A percentile compares a stretch with the other conserved stretches of the same genome.
Evolutionary conservation across 2,329 filamentous ascomycete genomes (phyloP).

Genomic region (Ramularia collo-cygni): DNA sequence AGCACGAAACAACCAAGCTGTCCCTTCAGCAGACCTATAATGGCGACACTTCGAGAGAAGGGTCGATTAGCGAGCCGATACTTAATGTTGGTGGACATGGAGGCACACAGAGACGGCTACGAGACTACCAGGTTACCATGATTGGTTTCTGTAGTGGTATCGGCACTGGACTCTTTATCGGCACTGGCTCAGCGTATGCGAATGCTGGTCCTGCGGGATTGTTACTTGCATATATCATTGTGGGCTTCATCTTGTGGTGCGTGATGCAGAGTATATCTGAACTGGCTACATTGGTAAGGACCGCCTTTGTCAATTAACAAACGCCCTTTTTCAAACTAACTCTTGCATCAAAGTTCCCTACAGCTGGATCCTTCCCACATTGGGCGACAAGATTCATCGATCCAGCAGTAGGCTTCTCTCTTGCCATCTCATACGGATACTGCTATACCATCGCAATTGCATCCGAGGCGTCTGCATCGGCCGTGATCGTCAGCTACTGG

Average conservation of each 20-base stretch:
- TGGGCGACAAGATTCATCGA: constrained; percentile 28
- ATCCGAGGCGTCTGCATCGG: constrained; percentile 24
- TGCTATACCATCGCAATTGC: constrained; percentile 21
- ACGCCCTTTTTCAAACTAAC: constrained; percentile 1
- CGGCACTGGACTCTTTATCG: constrained; percentile 49
- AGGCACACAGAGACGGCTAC: constrained; percentile 14
- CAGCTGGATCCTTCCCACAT: constrained; percentile 27
- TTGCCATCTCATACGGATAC: constrained; percentile 31
- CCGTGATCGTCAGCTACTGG: constrained; percentile 21
- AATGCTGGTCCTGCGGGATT: constrained; percentile 43
- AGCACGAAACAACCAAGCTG: too few relatives aligned
- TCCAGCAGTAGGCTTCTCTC: constrained; percentile 29
- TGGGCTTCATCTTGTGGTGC: constrained; percentile 26
- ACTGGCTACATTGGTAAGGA: constrained; percentile 16
- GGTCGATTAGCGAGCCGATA: not conserved
- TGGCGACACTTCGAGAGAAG: too few relatives aligned
- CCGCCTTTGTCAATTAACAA: not conserved
- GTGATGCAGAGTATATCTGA: constrained; percentile 29
- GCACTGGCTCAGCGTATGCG: constrained; percentile 41
- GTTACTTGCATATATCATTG: constrained; percentile 38
- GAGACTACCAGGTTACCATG: constrained; percentile 18
- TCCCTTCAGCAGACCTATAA: too few relatives aligned
- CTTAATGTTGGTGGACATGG: constrained; percentile 17
- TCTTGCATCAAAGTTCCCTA: constrained; percentile 16
- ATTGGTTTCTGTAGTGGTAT: constrained; percentile 27